Evolutionary conservation across 2,329 filamentous ascomycete genomes (phyloP).

Genomic region (Diplodia mutila): DNA sequence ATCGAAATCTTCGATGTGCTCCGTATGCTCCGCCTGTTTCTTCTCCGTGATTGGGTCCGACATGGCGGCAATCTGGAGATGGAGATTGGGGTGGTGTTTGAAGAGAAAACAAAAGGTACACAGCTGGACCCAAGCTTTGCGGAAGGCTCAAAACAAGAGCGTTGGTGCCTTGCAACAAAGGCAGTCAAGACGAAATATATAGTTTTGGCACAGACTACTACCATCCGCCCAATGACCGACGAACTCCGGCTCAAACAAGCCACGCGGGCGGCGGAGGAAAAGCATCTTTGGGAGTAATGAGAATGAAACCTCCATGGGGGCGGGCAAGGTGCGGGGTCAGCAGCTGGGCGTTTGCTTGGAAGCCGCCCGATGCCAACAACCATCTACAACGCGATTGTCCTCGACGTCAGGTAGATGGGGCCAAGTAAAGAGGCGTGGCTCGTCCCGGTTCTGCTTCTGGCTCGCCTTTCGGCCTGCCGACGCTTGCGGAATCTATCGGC

Average conservation of each 20-base stretch:
- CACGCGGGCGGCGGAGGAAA: constrained; percentile 2
- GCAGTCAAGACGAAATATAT: constrained; percentile 14
- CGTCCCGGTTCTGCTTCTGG: constrained; percentile 13
- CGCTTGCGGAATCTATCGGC: constrained; percentile 15
- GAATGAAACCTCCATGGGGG: neutral
- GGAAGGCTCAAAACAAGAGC: constrained; percentile 5
- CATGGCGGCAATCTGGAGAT: neutral
- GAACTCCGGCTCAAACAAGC: neutral
- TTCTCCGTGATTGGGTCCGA: constrained; percentile 12
- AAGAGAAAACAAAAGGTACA: neutral
- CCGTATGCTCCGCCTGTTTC: neutral
- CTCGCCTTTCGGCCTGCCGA: neutral
- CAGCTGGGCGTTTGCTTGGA: constrained; percentile 17
- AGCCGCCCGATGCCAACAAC: neutral
- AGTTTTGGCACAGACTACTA: constrained; percentile 1
- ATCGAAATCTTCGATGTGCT: constrained; percentile 14
- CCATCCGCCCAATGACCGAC: neutral
- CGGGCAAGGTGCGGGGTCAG: constrained; percentile 12
- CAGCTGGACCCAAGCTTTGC: neutral
- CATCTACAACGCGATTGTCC: neutral
- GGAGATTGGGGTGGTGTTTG: neutral
- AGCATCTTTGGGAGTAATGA: neutral
- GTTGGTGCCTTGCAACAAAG: neutral
- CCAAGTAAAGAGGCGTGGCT: constrained; percentile 20
- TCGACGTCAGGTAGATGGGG: neutral